Evolutionary conservation across 2,329 filamentous ascomycete species (phyloP).

Genomic region (Sphaerulina musiva): DNA sequence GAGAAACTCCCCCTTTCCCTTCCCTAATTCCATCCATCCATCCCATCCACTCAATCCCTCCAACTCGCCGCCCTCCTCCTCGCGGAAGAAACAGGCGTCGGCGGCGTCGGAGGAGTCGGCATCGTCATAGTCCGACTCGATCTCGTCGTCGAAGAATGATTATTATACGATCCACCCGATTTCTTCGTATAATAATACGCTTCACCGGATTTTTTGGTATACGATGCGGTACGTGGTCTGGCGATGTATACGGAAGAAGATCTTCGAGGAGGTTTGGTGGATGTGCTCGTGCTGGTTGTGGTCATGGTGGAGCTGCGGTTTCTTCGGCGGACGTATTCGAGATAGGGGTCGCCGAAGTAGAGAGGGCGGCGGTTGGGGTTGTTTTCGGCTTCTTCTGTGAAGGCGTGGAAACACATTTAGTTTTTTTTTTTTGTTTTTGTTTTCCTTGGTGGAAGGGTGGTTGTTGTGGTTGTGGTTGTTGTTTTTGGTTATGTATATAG

Average conservation of each 20-base stretch:
- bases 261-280: neutral
- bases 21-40: neutral
- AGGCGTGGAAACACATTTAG: slow-evolving; percentile 8
- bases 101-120: slow-evolving; percentile 1
- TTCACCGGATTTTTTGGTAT: neutral
- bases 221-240: neutral
- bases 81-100: neutral
- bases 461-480: no score
- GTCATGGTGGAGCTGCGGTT: neutral
- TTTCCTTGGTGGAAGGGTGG: no score
- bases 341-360: slow-evolving; percentile 4
- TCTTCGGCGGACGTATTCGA: slow-evolving; percentile 7
- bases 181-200: neutral
- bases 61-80: neutral
- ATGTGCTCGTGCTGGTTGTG: neutral
- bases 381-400: slow-evolving; percentile 6
- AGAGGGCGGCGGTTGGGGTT: slow-evolving; percentile 7
- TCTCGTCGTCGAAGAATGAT: neutral
- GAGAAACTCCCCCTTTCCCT: no score
- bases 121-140: neutral
- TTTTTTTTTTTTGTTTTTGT: neutral
- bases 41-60: neutral
- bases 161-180: neutral
- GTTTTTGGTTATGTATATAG: no score
- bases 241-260: slow-evolving; percentile 4